Evolutionary conservation across 768 basidiomycete genomes (phyloP).

Genomic region (Leucogyrophana mollusca): DNA sequence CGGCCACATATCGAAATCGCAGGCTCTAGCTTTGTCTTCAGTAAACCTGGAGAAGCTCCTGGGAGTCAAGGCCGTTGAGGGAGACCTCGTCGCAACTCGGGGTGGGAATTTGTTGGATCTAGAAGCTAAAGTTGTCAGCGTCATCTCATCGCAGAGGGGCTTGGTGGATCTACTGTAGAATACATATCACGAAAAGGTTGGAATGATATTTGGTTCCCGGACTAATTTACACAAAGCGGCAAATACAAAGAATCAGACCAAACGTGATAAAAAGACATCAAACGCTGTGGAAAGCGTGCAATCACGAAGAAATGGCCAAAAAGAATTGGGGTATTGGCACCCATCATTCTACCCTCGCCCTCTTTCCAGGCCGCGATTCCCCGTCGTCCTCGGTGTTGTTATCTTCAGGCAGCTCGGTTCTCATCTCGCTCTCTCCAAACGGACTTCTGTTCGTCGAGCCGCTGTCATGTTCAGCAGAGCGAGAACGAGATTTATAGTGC

Average conservation of each 20-base stretch:
- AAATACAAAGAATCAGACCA: no score
- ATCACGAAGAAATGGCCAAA: not conserved
- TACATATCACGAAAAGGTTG: no score
- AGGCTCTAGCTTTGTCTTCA: constrained; percentile 40
- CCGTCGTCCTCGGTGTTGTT: constrained; percentile 15
- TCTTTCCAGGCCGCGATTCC: constrained; percentile 28
- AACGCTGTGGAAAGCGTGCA: no score
- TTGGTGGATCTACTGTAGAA: constrained; percentile 38
- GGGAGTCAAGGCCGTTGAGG: constrained; percentile 26
- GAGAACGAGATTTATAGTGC: constrained; percentile 21
- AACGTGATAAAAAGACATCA: no score
- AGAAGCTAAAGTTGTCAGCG: constrained; percentile 47
- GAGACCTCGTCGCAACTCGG: constrained; percentile 40
- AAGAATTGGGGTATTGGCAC: constrained; percentile 3
- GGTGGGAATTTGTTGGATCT: constrained; percentile 41
- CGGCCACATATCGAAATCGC: constrained; percentile 37
- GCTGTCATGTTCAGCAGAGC: constrained; percentile 26
- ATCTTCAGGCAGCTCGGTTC: constrained; percentile 21
- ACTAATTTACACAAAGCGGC: no score
- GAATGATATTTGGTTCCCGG: no score
- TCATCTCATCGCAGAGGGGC: constrained; percentile 48
- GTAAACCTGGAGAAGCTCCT: constrained; percentile 43
- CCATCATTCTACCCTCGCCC: constrained; percentile 29
- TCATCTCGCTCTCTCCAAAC: constrained; percentile 15
- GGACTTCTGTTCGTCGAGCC: constrained; percentile 9